phyloP scores from a whole-genome alignment of 2,329 filamentous ascomycete species.

The Colletotrichum liriopes region DNA sequence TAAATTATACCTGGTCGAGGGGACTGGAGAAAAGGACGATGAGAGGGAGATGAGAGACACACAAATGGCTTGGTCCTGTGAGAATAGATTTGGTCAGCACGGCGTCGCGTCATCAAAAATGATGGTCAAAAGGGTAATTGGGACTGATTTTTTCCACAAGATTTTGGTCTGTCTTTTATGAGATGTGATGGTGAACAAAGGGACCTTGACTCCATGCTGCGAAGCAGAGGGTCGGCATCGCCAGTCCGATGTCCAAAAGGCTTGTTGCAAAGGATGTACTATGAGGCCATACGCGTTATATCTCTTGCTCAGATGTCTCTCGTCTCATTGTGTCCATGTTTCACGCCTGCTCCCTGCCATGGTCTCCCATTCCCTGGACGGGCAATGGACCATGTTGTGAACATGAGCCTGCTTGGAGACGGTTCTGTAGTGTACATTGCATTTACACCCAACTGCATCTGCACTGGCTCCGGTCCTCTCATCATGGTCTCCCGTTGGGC shows the following conservation, averaged over 20 bases:
- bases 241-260: too few relatives aligned
- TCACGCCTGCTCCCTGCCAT: too few relatives aligned
- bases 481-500: not conserved
- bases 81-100: conserved; percentile 27
- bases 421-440: not conserved
- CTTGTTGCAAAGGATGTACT: too few relatives aligned
- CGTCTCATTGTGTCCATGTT: too few relatives aligned
- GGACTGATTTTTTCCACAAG: conserved; percentile 9
- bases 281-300: too few relatives aligned
- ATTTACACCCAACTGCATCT: not conserved
- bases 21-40: not conserved
- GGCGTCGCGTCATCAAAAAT: conserved; percentile 36
- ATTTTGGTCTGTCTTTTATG: not conserved
- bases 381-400: too few relatives aligned
- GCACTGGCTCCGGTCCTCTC: not conserved
- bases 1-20: not conserved
- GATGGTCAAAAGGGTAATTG: conserved; percentile 32
- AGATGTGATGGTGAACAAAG: not conserved
- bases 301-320: too few relatives aligned
- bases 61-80: conserved; percentile 18
- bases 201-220: not conserved
- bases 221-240: too few relatives aligned
- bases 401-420: too few relatives aligned
- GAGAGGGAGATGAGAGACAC: not conserved
- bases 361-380: too few relatives aligned